phyloP scores from a whole-genome alignment of 768 basidiomycete genomes.

The Russula virescens region DNA sequence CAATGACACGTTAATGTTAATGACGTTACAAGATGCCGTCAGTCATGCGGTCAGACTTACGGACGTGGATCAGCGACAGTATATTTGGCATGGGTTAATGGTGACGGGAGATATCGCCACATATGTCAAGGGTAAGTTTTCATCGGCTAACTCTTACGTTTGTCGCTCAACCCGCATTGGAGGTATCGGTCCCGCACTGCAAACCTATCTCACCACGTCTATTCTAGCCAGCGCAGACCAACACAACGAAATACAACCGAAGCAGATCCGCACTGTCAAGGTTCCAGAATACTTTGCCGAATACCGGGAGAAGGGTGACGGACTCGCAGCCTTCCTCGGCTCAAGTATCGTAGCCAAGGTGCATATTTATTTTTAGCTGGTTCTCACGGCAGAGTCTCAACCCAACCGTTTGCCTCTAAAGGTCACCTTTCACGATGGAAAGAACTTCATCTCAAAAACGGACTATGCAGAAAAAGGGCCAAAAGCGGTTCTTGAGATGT shows the following conservation, averaged over 20 bases:
- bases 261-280: constrained; percentile 51
- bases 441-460: constrained; percentile 70
- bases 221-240: constrained; percentile 55
- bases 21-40: constrained; percentile 60
- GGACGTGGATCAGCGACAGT: constrained; percentile 61
- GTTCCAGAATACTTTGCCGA: constrained; percentile 91
- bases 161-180: constrained; percentile 3
- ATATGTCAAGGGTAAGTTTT: constrained; percentile 58
- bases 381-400: neutral
- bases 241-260: constrained; percentile 67
- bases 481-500: constrained; percentile 68
- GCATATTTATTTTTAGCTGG: neutral
- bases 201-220: constrained; percentile 62
- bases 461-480: constrained; percentile 75
- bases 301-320: constrained; percentile 81
- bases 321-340: constrained; percentile 75
- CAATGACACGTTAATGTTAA: constrained; percentile 30
- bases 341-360: constrained; percentile 85
- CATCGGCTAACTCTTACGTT: constrained; percentile 4
- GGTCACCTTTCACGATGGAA: constrained; percentile 74
- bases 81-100: constrained; percentile 73
- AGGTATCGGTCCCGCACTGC: constrained; percentile 49
- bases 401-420: constrained; percentile 32
- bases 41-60: constrained; percentile 54
- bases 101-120: constrained; percentile 74